Base-by-base conservation (phyloP, 2,329 filamentous ascomycete genomes). In the Chrysoporthe austroafricana region DNA sequence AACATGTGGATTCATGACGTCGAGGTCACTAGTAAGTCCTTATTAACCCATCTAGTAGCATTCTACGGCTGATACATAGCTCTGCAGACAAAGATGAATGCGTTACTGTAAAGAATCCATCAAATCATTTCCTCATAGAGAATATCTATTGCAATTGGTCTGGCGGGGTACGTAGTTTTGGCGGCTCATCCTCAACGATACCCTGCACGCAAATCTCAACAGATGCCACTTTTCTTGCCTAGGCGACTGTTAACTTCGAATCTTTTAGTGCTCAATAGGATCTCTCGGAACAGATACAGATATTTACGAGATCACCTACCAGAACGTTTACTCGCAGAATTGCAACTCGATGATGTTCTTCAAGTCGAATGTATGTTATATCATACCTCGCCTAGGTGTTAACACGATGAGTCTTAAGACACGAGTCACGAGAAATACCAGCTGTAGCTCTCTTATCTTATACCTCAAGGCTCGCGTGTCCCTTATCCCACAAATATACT, bases 271-370 rank as follows among this genome's bases (percentile, higher is more conserved):
- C 9, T 26, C 48, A 52, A 52, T 52, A 13, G 48, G 48, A 13
- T 52, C 48, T 2, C 78, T 88, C 0, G 80, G 79, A 11, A 74
- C 76, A 39, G 78, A 80, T 65, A 83, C 75, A 64, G 78, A 82
- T 63, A 83, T 88, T 72, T 81, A 80, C 48, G 77, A 84, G 66
- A 79, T 88, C 67, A 74, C 77, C 26, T 88, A 88, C 77, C 76
- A 77, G 68, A 86, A 87, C 73, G 74, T 87, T 70, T 87, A 88
- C 77, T 86, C 85, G 43, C 82, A 80, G 77, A 77, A 79, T 6
- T 84, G 82, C 4, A 88, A 88, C 78, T 84, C 88, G 72, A 87
- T 88, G 84, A 82, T 83, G 75, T 85, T 86, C 83, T 81, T 88
- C 77, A 88, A 88, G 75, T 84, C 82, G 63, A 84, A 87, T 70